phyloP scores from a whole-genome alignment of 2,329 filamentous ascomycete genomes.

The Boeremia exigua region DNA sequence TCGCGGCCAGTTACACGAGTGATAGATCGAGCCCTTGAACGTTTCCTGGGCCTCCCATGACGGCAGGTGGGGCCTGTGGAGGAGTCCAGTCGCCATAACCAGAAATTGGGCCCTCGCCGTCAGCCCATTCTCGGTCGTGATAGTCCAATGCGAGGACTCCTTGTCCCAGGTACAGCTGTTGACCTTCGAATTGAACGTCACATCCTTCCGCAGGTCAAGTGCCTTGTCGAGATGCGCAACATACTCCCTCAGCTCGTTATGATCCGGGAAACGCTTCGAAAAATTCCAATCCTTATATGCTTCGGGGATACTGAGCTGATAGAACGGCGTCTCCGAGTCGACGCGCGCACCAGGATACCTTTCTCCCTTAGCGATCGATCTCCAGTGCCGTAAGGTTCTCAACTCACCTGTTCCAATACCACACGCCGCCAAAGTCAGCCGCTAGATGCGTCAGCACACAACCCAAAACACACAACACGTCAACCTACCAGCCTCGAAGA shows the following conservation, averaged over 20 bases:
- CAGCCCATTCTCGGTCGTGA: conserved; percentile 54
- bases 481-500: conserved; percentile 28
- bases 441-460: conserved; percentile 1
- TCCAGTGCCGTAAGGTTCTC: background rate
- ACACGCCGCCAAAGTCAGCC: conserved; percentile 28
- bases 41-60: conserved; percentile 20
- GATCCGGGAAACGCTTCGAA: conserved; percentile 31
- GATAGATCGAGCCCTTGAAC: conserved; percentile 31
- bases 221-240: conserved; percentile 33
- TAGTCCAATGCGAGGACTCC: conserved; percentile 49
- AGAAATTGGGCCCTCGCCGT: conserved; percentile 53
- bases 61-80: conserved; percentile 28
- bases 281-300: conserved; percentile 36
- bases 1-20: conserved; percentile 43
- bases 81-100: conserved; percentile 26
- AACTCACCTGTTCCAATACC: conserved; percentile 31
- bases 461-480: background rate
- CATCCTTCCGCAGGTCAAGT: conserved; percentile 30
- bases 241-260: conserved; percentile 33
- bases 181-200: conserved; percentile 53
- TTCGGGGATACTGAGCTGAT: conserved; percentile 38
- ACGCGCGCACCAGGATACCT: conserved; percentile 22
- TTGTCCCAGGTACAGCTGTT: conserved; percentile 51
- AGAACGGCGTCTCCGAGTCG: conserved; percentile 38
- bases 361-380: background rate